Base-by-base conservation (phyloP, 75 land plant genomes). In the Gnetum montanum region DNA sequence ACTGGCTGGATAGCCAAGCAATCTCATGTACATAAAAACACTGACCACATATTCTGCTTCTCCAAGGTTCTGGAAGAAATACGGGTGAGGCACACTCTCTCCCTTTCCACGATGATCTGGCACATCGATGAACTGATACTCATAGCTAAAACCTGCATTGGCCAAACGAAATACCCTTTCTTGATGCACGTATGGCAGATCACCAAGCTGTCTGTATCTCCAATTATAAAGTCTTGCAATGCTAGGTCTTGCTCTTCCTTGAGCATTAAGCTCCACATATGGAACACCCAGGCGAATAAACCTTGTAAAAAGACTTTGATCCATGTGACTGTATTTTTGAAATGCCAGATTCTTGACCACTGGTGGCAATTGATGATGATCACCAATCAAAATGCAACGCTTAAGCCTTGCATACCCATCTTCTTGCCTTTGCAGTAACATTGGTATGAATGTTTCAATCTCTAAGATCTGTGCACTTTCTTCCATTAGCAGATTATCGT, bases 311-410 rank as follows among this genome's bases (percentile, higher is more conserved):
- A 94, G 63, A 60, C 96, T 89, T 61, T 94, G 99, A 63, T 94
- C 99, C 96, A 94, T 83, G 49, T 94, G 99, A 53, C 99, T 94
- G 49, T 89, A 94, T 52, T 94, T 94, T 37, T 94, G 96, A 53
- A 90, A 94, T 61, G 99, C 99, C 88, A 94, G 79, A 60, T 94
- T 94, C 65, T 94, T 94, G n/a, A 94, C 99, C 41, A 94, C 99
- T 18, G 99, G 99, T 54, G 99, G 99, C 58, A 94, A 61, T 66
- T 94, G 99, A 59, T 94, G 99, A 60, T 94, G 99, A 68, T 94
- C 99, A 67, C 99, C 99, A 60, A 94, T 94, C 62, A 94, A 62
- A 55, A 94, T 94, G 60, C 96, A 90, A n/a, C 99, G 78, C 68
- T 94, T 94, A 6, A 94, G 72, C 65, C 99, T 77, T 58, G 92